A percentile compares a stretch with the other conserved stretches of the same genome.
Evolutionary conservation across 169 alveolate species (phyloP).

Genomic region (Pseudocohnilembus persalinus): DNA sequence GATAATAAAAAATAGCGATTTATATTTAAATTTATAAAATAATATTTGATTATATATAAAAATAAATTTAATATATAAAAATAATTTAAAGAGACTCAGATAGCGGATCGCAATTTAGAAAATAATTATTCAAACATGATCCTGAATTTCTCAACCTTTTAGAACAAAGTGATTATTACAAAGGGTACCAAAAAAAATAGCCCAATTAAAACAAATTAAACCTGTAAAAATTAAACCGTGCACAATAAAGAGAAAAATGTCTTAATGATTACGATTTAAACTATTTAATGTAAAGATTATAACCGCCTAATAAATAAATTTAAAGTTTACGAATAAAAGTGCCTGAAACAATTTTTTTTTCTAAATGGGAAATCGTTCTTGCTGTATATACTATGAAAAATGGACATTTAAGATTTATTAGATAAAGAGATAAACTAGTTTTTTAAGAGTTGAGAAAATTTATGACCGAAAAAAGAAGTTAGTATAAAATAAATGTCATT

Average conservation of each 20-base stretch:
- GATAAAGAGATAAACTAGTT: slow-evolving; percentile 10
- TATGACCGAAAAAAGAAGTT: slow-evolving; percentile 8
- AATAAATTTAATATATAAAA: too few species aligned
- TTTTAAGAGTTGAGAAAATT: slow-evolving; percentile 24
- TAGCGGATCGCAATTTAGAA: not conserved
- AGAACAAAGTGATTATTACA: not conserved
- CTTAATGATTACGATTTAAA: slow-evolving; percentile 3
- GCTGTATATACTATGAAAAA: slow-evolving; percentile 11
- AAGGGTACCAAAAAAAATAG: not conserved
- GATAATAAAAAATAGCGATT: not conserved
- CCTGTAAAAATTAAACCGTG: not conserved
- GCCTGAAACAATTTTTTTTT: slow-evolving; percentile 19
- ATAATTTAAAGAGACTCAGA: not conserved
- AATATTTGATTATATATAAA: too few species aligned
- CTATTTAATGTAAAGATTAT: not conserved
- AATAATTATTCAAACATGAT: not conserved
- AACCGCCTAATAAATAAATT: slow-evolving; percentile 5
- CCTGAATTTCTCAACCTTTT: too few species aligned
- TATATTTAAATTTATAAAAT: too few species aligned
- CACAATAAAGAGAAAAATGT: not conserved
- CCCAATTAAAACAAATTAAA: too few species aligned
- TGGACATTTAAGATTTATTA: slow-evolving; percentile 1
- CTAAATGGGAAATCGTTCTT: not conserved
- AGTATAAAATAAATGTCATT: not conserved
- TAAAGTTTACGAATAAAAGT: slow-evolving; percentile 1